phyloP scores from a whole-genome alignment of 2,329 filamentous ascomycete species.

The Ophiostoma montium region DNA sequence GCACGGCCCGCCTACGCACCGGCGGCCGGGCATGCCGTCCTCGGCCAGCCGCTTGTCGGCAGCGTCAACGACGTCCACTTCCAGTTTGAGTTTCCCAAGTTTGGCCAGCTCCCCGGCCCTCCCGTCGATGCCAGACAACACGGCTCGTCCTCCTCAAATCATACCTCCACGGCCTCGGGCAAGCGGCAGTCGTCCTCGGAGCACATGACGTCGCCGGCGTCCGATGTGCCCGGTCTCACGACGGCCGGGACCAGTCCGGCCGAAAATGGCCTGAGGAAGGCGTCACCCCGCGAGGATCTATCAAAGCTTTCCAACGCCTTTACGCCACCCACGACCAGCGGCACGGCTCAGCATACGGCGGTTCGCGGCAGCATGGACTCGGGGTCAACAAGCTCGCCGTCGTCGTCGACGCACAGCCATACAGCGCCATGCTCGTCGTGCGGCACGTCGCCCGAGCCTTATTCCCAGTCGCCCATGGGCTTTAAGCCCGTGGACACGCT shows the following conservation, averaged over 20 bases:
- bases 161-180: conserved; percentile 8
- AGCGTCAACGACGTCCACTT: conserved; percentile 67
- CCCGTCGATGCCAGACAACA: conserved; percentile 16
- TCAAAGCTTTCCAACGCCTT: conserved; percentile 45
- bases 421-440: conserved; percentile 50
- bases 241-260: conserved; percentile 22
- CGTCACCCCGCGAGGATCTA: conserved; percentile 33
- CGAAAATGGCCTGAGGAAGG: conserved; percentile 22
- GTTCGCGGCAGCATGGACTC: conserved; percentile 37
- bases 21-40: conserved; percentile 25
- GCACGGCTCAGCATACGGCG: conserved; percentile 24
- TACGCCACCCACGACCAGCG: conserved; percentile 36
- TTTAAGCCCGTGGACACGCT: conserved; percentile 49
- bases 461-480: conserved; percentile 54
- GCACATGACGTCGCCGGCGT: conserved; percentile 8
- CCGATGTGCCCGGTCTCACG: conserved; percentile 16
- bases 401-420: conserved; percentile 47
- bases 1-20: conserved; percentile 13
- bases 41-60: conserved; percentile 35
- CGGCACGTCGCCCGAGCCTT: conserved; percentile 65
- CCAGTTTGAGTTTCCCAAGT: conserved; percentile 91
- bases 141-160: too few species aligned
- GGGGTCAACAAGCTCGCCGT: conserved; percentile 48
- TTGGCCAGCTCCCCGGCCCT: conserved; percentile 56
- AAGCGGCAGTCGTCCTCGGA: conserved; percentile 4